These are phyloP conservation scores for Lodderomyces beijingensis DNA, from an alignment of 1,139 yeast genomes.

Conservation along the genomic window DNA sequence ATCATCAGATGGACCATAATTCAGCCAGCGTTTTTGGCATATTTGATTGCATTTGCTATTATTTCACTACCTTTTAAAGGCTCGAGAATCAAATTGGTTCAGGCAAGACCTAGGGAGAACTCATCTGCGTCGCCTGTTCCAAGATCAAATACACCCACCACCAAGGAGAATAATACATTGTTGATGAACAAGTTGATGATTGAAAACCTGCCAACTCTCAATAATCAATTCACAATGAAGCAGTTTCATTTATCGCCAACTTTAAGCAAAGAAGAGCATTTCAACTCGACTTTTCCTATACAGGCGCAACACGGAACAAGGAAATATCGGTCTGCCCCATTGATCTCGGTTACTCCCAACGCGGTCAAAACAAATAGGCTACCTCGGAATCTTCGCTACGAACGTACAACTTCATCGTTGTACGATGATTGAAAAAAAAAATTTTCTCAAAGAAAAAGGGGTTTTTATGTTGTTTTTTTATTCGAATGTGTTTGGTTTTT, in stretches of 20 bases:
- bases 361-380: conserved; percentile 1
- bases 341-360: conserved; percentile 5
- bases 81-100: neutral
- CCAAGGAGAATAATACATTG: neutral
- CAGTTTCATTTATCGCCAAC: conserved; percentile 11
- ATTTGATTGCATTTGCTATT: conserved; percentile 2
- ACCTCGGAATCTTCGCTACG: neutral
- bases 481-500: no score
- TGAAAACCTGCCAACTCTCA: conserved; percentile 1
- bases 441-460: no score
- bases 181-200: neutral
- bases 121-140: neutral
- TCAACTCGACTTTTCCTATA: neutral
- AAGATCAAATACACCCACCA: neutral
- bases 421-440: conserved; percentile 5
- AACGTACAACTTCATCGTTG: neutral
- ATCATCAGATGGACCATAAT: conserved; percentile 7
- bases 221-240: conserved; percentile 10
- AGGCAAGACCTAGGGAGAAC: neutral
- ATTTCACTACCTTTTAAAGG: neutral
- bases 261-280: conserved; percentile 5
- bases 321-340: conserved; percentile 2
- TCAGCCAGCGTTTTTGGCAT: conserved; percentile 6
- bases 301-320: conserved; percentile 4
- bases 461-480: no score